Percentiles rank a stretch among this genome's conserved stretches.
phyloP scores from a whole-genome alignment of 345 rosid genomes.

The Microthlaspi erraticum region DNA sequence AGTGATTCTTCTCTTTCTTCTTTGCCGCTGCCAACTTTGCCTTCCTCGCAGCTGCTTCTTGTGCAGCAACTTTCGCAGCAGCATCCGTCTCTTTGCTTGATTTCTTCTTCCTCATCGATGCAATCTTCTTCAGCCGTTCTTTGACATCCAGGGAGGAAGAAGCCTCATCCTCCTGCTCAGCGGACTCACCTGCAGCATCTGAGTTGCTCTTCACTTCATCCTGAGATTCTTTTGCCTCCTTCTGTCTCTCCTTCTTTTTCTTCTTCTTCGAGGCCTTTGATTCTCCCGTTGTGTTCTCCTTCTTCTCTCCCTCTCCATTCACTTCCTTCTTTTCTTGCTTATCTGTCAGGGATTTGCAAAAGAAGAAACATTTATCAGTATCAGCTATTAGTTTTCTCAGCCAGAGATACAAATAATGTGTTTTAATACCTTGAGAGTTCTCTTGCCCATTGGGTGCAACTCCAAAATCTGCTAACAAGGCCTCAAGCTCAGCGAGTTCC shows the following conservation, averaged over 20 bases:
- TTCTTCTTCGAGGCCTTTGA: slow-evolving; percentile 47
- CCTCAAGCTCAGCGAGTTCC: slow-evolving; percentile 90
- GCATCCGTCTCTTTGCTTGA: slow-evolving; percentile 74
- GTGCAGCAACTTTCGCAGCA: slow-evolving; percentile 69
- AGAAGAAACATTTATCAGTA: not conserved
- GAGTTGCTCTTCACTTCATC: slow-evolving; percentile 45
- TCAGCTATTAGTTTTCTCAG: slow-evolving; percentile 6
- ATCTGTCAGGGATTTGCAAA: slow-evolving; percentile 28
- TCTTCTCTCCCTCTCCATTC: slow-evolving; percentile 47
- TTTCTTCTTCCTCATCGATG: slow-evolving; percentile 71
- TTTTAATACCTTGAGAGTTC: slow-evolving; percentile 59
- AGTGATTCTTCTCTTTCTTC: slow-evolving; percentile 88
- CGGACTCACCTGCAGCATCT: slow-evolving; percentile 37
- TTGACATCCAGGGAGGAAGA: slow-evolving; percentile 58
- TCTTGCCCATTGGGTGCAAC: slow-evolving; percentile 54
- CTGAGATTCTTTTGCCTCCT: slow-evolving; percentile 50
- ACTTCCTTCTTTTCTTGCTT: slow-evolving; percentile 55
- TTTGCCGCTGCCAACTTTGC: slow-evolving; percentile 78
- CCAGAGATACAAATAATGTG: too few species aligned
- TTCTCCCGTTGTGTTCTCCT: slow-evolving; percentile 38
- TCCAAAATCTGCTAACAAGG: slow-evolving; percentile 79
- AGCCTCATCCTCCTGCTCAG: slow-evolving; percentile 46
- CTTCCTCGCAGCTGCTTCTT: slow-evolving; percentile 74
- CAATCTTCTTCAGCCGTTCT: slow-evolving; percentile 69
- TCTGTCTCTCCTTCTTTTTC: slow-evolving; percentile 46